Evolutionary conservation across 2,329 filamentous ascomycete genomes (phyloP).

Genomic region (Furcasterigmium sp.): DNA sequence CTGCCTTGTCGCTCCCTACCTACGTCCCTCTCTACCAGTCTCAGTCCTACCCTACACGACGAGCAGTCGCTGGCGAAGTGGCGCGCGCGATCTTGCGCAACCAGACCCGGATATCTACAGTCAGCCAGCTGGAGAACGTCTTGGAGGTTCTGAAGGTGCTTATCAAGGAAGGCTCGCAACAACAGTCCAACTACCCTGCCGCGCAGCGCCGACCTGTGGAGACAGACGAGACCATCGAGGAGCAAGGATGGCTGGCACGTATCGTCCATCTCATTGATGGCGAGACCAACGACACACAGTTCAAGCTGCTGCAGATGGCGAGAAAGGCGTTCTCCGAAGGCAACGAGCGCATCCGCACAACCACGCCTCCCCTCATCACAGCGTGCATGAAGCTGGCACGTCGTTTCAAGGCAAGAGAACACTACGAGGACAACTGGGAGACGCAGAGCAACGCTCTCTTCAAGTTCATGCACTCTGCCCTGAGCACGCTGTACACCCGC

Average conservation of each 20-base stretch:
- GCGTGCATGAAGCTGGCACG: constrained; percentile 84
- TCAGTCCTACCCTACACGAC: constrained; percentile 86
- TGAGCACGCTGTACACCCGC: constrained; percentile 82
- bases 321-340: constrained; percentile 85
- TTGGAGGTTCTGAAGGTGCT: constrained; percentile 84
- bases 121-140: constrained; percentile 79
- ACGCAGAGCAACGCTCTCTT: constrained; percentile 71
- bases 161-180: constrained; percentile 86
- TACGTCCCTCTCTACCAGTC: constrained; percentile 87
- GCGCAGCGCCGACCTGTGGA: constrained; percentile 71
- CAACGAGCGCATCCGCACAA: constrained; percentile 93
- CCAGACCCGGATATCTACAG: constrained; percentile 71
- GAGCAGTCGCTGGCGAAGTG: constrained; percentile 87
- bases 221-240: constrained; percentile 95
- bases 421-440: constrained; percentile 64
- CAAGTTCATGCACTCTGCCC: constrained; percentile 88
- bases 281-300: constrained; percentile 86
- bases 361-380: constrained; percentile 87
- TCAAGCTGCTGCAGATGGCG: constrained; percentile 84
- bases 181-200: constrained; percentile 78
- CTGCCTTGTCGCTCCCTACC: constrained; percentile 86
- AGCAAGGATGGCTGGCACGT: constrained; percentile 93
- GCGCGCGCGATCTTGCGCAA: constrained; percentile 77
- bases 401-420: constrained; percentile 83
- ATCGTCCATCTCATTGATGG: constrained; percentile 84